Base-by-base conservation (phyloP, 257 asterid genomes). In the Fraxinus pennsylvanica region DNA sequence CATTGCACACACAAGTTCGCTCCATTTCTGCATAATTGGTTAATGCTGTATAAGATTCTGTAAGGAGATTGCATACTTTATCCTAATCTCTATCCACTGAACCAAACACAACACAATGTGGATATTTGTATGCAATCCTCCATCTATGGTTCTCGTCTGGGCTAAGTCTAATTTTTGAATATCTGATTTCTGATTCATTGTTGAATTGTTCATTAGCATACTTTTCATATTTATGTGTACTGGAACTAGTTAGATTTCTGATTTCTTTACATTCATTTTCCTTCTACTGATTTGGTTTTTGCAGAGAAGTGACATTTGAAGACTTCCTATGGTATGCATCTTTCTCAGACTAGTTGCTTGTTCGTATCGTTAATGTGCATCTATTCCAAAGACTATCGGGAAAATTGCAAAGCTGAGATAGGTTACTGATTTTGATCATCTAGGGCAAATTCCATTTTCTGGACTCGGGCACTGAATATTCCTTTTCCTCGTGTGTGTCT, bases 401-500 rank as follows among this genome's bases (percentile, higher is more conserved):
- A 39, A 29, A 25, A 10, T 67, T 79, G 9, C 68, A 54, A 67
- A 72, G 32, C 65, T 76, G 52, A 35, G 35, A 30, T 32, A 71
- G 81, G 67, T 79, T 39, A 78, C 88, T 85, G 75, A 85, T 84
- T 54, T 79, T 71, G 69, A 68, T 13, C 76, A 78, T 41, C 54
- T 86, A 95, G 99, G 99, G 99, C 98, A 73, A 93, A 93, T 84
- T 95, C 99, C 76, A 82, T 95, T 76, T 95, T 95, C 85, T 95
- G 99, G 99, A 89, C 94, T 80, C 91, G 99, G 71, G 99, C 99
- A 30, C 88, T 91, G 69, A 95, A 87, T 82, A 93, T 95, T 84
- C 99, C 99, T 39, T 75, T 91, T 71, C 97, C 97, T 6, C 84
- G 66, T 32, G 85, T 92, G 41, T 89, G 83, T 81, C 84, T 88